These are phyloP conservation scores for Pulveroboletus sp. DNA, from an alignment of 768 basidiomycete species.

Conservation along the genomic window DNA sequence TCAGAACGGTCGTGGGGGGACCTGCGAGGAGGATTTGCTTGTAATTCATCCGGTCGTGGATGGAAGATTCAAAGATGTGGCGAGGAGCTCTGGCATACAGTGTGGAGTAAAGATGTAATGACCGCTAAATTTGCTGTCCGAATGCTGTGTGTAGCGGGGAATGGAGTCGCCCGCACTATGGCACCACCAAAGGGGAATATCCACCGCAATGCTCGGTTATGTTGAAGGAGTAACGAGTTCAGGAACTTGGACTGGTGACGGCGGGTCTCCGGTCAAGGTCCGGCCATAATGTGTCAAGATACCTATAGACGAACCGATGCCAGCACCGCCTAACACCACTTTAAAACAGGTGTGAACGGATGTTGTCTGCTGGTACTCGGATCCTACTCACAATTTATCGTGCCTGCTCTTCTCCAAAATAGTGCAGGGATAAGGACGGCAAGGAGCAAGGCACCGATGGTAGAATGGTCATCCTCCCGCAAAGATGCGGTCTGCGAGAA, in stretches of 20 bases:
- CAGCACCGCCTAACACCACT: slow-evolving; percentile 73
- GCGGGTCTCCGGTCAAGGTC: slow-evolving; percentile 49
- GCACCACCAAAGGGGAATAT: background rate
- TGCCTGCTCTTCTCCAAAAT: slow-evolving; percentile 64
- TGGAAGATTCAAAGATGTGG: slow-evolving; percentile 57
- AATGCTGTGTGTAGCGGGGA: background rate
- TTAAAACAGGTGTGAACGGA: background rate
- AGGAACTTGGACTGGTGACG: slow-evolving; percentile 38
- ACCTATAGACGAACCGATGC: slow-evolving; percentile 59
- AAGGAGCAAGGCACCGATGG: slow-evolving; percentile 63
- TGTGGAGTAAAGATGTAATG: slow-evolving; percentile 6
- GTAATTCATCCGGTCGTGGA: slow-evolving; percentile 62
- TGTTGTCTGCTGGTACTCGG: background rate
- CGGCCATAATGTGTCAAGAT: slow-evolving; percentile 53
- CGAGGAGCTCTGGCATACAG: slow-evolving; percentile 23
- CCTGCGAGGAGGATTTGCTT: slow-evolving; percentile 45
- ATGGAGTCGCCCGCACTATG: background rate
- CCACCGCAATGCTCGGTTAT: background rate
- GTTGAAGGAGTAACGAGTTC: slow-evolving; percentile 20
- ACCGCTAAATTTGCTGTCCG: background rate
- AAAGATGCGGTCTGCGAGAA: slow-evolving; percentile 47
- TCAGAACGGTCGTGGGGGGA: slow-evolving; percentile 8
- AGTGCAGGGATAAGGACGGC: slow-evolving; percentile 63
- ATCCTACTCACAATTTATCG: slow-evolving; percentile 51
- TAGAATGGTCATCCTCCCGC: slow-evolving; percentile 69